Evolutionary conservation across 345 rosid species (phyloP), one percentile per base, ranked within the genome.

Genomic region (Citropsis articulata): DNA sequence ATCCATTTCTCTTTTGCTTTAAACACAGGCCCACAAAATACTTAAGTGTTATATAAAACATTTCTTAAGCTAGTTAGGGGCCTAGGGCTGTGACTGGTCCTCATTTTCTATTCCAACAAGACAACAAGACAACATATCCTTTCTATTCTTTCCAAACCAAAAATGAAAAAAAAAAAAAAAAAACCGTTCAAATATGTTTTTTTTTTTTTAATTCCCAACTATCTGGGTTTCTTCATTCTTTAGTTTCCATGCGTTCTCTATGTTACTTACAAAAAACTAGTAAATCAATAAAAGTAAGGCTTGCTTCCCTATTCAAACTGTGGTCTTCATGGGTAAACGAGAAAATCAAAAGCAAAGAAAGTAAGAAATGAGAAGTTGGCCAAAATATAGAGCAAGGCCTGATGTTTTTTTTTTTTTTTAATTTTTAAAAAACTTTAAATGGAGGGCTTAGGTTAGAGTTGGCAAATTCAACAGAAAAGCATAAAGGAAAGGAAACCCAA

Each of bases 391-490:
- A 75, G 77, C 75, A 69, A 21, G 80, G 80, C 66, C 25, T 77
- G 59, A 42, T 71, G 64, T 55, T 38, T 71, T 38, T 60, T 66
- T 19, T 55, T 19, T 78, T 72, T 77, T 33, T 75, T 1, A 35
- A 59, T 16, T 53, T 19, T 53, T 5, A 75, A 33, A 60, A 6
- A 75, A 73, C 65, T 70, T 78, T 69, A 66, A 82, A 75, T 25
- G 73, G 82, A 71, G 61, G 78, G 75, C 57, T 59, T 81, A 45
- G 79, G 42, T 6, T 71, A 21, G 68, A 64, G 33, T 75, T 60
- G 83, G 80, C 71, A 62, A 78, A 78, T 68, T 79, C 62, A 50
- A 79, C 77, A 83, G 67, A 79, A 81, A 86, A 86, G 87, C 82
- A 82, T 80, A 84, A 81, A 84, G 82, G 77, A 83, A 81, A 84